A percentile compares a stretch with the other conserved stretches of the same genome.
phyloP scores from a whole-genome alignment of 768 basidiomycete genomes.

The Phlebiopsis gigantea region DNA sequence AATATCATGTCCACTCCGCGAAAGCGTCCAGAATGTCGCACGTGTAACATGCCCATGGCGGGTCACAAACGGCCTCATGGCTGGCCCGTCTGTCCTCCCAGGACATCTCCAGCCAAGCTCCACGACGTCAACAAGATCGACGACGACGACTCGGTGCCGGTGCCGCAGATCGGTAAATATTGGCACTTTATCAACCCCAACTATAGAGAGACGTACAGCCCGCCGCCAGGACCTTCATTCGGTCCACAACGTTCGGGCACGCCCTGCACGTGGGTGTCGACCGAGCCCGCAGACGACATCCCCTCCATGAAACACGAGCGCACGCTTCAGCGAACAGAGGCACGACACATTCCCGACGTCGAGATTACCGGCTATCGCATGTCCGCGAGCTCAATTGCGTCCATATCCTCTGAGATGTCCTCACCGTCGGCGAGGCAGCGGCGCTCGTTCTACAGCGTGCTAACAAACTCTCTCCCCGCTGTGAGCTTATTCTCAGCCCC shows the following conservation, averaged over 20 bases:
- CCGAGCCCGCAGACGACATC: constrained; percentile 18
- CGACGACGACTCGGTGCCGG: neutral
- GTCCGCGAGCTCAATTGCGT: neutral
- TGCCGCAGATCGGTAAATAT: constrained; percentile 11
- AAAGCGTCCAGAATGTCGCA: constrained; percentile 30
- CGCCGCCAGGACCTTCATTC: neutral
- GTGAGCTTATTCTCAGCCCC: constrained; percentile 28
- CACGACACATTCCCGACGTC: neutral
- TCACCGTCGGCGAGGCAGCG: constrained; percentile 11
- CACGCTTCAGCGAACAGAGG: neutral
- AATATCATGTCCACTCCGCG: constrained; percentile 16
- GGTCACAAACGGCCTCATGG: constrained; percentile 34
- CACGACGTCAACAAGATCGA: constrained; percentile 2
- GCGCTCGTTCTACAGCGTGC: constrained; percentile 16
- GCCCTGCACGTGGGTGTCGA: constrained; percentile 20
- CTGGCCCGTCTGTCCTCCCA: constrained; percentile 26
- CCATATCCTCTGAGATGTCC: constrained; percentile 3
- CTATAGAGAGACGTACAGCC: constrained; percentile 21
- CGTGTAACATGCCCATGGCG: constrained; percentile 32
- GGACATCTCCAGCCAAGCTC: neutral
- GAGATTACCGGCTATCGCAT: neutral
- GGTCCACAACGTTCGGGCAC: constrained; percentile 7
- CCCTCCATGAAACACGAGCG: constrained; percentile 9
- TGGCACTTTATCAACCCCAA: constrained; percentile 31
- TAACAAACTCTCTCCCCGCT: constrained; percentile 21